These are phyloP conservation scores for Ceratobasidium sp. DNA, from an alignment of 1,284 basidiomycete genomes.

Conservation along the genomic window DNA sequence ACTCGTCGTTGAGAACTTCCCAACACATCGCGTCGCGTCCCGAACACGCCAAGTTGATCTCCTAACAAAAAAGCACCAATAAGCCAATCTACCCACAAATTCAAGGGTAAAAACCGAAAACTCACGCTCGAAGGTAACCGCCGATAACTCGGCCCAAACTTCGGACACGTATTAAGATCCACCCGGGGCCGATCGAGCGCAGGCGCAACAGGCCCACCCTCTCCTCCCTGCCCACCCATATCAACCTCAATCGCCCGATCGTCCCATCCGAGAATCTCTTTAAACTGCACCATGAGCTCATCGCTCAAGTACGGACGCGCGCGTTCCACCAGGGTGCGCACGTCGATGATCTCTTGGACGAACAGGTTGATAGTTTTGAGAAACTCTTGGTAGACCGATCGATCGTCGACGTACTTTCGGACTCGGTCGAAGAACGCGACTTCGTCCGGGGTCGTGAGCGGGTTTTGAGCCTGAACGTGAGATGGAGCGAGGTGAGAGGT, in stretches of 20 bases:
- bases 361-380: constrained; percentile 96
- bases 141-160: constrained; percentile 91
- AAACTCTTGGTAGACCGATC: constrained; percentile 95
- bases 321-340: constrained; percentile 84
- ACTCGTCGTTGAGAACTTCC: constrained; percentile 95
- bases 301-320: constrained; percentile 84
- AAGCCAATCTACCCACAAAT: background rate
- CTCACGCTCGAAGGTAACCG: constrained; percentile 87
- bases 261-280: constrained; percentile 86
- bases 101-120: constrained; percentile 57
- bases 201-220: constrained; percentile 77
- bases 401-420: constrained; percentile 80
- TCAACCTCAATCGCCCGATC: constrained; percentile 58
- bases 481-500: constrained; percentile 54
- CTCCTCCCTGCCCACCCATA: constrained; percentile 71
- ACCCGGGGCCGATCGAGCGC: constrained; percentile 74
- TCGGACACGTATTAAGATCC: constrained; percentile 60
- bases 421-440: constrained; percentile 95
- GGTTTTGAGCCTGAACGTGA: constrained; percentile 53
- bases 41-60: constrained; percentile 91
- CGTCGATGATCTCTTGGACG: constrained; percentile 90
- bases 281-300: constrained; percentile 89
- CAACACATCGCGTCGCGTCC: constrained; percentile 96
- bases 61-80: constrained; percentile 64
- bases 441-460: constrained; percentile 81